Evolutionary conservation across 306 rosid species (phyloP).

Genomic region (Astragalus membranaceus): DNA sequence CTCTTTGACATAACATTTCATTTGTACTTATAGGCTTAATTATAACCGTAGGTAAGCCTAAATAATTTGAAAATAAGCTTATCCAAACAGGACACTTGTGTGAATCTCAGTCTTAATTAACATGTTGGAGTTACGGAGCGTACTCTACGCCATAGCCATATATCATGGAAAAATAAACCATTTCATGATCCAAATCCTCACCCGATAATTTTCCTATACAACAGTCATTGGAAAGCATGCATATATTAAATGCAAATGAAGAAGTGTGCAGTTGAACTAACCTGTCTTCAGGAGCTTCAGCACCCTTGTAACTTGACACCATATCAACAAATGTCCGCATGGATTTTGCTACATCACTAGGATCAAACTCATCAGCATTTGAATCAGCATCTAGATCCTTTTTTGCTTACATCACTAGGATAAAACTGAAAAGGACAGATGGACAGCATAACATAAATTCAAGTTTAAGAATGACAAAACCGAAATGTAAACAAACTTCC

Average conservation of each 20-base stretch:
- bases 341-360: constrained; percentile 61
- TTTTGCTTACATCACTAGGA: constrained; percentile 41
- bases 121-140: not conserved
- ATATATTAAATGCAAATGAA: not conserved
- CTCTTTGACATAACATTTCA: too few relatives aligned
- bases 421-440: not conserved
- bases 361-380: constrained; percentile 50
- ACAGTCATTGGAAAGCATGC: not conserved
- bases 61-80: not conserved
- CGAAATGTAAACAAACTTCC: not conserved
- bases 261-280: constrained; percentile 20
- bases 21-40: too few relatives aligned
- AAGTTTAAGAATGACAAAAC: not conserved
- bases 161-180: constrained; percentile 4
- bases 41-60: too few relatives aligned
- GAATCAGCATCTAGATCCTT: constrained; percentile 40
- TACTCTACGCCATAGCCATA: constrained; percentile 7
- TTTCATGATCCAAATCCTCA: not conserved
- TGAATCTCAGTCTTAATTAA: not conserved
- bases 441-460: not conserved
- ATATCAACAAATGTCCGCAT: constrained; percentile 79
- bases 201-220: too few relatives aligned
- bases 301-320: constrained; percentile 86
- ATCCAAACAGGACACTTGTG: not conserved
- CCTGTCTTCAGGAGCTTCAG: constrained; percentile 82